Conservation (phyloP, 805 yeast species). For the Lipomyces yamadae region DNA sequence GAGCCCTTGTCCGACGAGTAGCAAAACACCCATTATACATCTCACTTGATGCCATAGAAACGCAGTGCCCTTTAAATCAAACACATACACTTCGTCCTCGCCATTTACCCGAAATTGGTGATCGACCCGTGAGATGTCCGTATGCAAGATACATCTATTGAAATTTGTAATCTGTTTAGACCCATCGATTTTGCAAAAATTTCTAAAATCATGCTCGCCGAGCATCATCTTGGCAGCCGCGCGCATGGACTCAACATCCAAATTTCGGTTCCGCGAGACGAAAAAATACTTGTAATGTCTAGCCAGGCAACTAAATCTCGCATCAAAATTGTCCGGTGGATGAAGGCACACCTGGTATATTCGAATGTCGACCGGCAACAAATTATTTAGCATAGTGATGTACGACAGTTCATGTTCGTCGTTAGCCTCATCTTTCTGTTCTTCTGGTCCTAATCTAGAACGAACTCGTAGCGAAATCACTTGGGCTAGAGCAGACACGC, state of each 20-base stretch:
- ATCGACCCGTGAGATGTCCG: conserved; percentile 52
- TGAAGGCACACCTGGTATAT: conserved; percentile 81
- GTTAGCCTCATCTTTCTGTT: conserved; percentile 59
- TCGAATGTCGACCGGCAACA: conserved; percentile 80
- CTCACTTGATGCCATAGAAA: conserved; percentile 98
- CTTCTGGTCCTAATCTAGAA: conserved; percentile 63
- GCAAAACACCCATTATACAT: conserved; percentile 85
- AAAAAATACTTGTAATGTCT: conserved; percentile 89
- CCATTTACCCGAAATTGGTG: conserved; percentile 27
- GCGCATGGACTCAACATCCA: conserved; percentile 71
- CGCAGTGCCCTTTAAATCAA: conserved; percentile 85
- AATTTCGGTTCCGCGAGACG: conserved; percentile 42
- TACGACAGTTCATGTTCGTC: conserved; percentile 79
- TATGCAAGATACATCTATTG: conserved; percentile 61
- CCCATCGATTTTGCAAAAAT: conserved; percentile 93
- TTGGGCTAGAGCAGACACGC: conserved; percentile 97
- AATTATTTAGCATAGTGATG: conserved; percentile 70
- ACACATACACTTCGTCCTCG: conserved; percentile 57
- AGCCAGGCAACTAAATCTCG: conserved; percentile 85
- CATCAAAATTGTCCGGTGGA: conserved; percentile 85
- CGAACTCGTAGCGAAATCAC: conserved; percentile 82
- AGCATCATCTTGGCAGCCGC: conserved; percentile 64
- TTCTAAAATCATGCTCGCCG: conserved; percentile 89
- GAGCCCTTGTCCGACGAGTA: conserved; percentile 76
- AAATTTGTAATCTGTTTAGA: conserved; percentile 87